phyloP scores from a whole-genome alignment of 2,329 filamentous ascomycete genomes.

The Purpureocillium lavendulum region DNA sequence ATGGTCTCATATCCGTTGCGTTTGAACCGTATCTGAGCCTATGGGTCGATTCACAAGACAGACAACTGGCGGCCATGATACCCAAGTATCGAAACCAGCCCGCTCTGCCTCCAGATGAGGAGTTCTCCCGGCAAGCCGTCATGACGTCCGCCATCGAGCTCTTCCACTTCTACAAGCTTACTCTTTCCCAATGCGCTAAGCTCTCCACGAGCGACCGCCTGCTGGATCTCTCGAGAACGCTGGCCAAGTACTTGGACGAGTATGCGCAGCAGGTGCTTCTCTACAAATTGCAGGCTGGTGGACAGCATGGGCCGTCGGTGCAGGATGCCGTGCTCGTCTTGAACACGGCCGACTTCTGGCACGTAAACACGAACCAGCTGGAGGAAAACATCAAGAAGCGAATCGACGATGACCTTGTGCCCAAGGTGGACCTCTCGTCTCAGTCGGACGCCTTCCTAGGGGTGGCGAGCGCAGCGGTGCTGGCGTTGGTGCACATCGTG shows the following conservation, averaged over 20 bases:
- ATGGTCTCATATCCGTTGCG: conserved; percentile 86
- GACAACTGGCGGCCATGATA: conserved; percentile 73
- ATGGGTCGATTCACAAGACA: conserved; percentile 96
- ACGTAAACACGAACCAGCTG: conserved; percentile 82
- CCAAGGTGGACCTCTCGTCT: conserved; percentile 78
- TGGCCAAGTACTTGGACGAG: conserved; percentile 89
- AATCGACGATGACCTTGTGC: conserved; percentile 69
- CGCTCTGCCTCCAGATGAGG: conserved; percentile 73
- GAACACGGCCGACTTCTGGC: conserved; percentile 97
- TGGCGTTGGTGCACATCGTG: conserved; percentile 75
- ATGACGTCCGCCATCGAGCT: conserved; percentile 92
- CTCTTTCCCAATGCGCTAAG: conserved; percentile 89
- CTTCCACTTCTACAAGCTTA: conserved; percentile 93
- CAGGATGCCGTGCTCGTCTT: conserved; percentile 80
- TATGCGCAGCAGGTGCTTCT: conserved; percentile 91
- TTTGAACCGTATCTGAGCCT: conserved; percentile 96
- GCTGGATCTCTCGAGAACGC: conserved; percentile 73
- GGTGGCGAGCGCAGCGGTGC: conserved; percentile 80
- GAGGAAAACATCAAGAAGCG: conserved; percentile 91
- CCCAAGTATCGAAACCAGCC: conserved; percentile 82
- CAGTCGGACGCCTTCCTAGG: conserved; percentile 95
- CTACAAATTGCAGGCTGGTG: conserved; percentile 54
- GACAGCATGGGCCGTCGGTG: conserved; percentile 42
- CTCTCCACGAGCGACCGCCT: conserved; percentile 84
- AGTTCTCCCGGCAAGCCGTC: conserved; percentile 84